Base-by-base conservation (phyloP, 108 stramenopile genomes). In the Thalassiosira profunda region DNA sequence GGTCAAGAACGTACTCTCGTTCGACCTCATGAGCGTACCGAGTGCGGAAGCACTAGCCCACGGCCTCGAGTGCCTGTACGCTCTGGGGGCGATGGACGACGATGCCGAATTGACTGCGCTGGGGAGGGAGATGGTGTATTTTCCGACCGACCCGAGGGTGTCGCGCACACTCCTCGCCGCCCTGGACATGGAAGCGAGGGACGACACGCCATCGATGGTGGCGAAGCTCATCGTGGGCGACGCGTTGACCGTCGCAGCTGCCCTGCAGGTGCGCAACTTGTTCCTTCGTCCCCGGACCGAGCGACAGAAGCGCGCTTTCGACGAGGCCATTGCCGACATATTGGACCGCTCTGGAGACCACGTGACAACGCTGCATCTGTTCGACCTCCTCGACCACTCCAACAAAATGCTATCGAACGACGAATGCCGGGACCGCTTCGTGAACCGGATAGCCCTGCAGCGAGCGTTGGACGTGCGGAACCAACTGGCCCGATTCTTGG, bases 1-100 rank as follows among this genome's bases (percentile, higher is more conserved):
- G 25, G 93, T 99, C 38, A 83, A 96, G 41, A 96, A 99, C 70
- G 65, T 98, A 17, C 63, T 97, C n/a, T 63, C 88, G 3, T 99
- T 99, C 68, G 97, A 99, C 64, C 75, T 97, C 52, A 78, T 97
- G 81, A 93, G 93, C 60, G 78, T 94, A 12, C 98, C 97, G 10
- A 67, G 77, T 35, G 74, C 91, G 3, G 90, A 88, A 47, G 72
- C 92, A n/a, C 43, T 96, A 49, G 78, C 86, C 6, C 82, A 90
- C 61, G 95, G 86, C 25, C 55, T 96, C 54, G 95, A 96, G 70
- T 72, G 75, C 35, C 73, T 96, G 29, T 93, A 75, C 55, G 95
- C 95, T 36, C 63, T 96, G 34, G 92, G 95, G 10, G 95, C 86
- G n/a, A 69, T 96, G 35, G 89, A 93, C 47, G 82, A 89, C 9